phyloP scores from a whole-genome alignment of 1,139 yeast species.

The Nakaseomyces bracarensis region DNA sequence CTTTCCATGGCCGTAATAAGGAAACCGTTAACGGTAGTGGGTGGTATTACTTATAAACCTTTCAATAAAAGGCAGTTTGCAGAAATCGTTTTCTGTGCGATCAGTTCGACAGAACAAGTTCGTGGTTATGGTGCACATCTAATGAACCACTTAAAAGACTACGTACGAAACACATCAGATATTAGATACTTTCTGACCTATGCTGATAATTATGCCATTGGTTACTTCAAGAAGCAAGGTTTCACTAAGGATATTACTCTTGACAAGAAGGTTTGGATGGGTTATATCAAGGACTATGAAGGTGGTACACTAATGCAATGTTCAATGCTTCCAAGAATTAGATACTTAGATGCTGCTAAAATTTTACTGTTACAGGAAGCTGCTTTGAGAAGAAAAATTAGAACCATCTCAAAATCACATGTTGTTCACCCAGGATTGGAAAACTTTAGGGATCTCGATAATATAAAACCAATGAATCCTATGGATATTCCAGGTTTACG shows the following conservation, averaged over 20 bases:
- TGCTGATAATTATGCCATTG: slow-evolving; percentile 98
- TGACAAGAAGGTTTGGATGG: slow-evolving; percentile 90
- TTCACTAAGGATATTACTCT: slow-evolving; percentile 89
- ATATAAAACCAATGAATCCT: slow-evolving; percentile 54
- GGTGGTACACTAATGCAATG: slow-evolving; percentile 99
- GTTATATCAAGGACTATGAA: slow-evolving; percentile 95
- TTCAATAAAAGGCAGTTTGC: slow-evolving; percentile 88
- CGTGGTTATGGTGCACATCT: slow-evolving; percentile 97
- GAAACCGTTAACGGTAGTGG: slow-evolving; percentile 89
- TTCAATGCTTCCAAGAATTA: slow-evolving; percentile 76
- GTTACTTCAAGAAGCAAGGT: slow-evolving; percentile 96
- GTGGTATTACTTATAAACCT: slow-evolving; percentile 95
- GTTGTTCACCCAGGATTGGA: slow-evolving; percentile 75
- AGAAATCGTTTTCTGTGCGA: slow-evolving; percentile 97
- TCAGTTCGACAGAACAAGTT: slow-evolving; percentile 94
- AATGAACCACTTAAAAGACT: slow-evolving; percentile 95
- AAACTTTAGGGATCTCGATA: slow-evolving; percentile 51
- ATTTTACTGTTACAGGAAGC: slow-evolving; percentile 82
- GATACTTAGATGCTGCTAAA: slow-evolving; percentile 85
- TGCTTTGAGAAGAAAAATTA: slow-evolving; percentile 77
- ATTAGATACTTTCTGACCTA: slow-evolving; percentile 85
- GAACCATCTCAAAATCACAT: slow-evolving; percentile 70
- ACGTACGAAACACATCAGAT: slow-evolving; percentile 81
- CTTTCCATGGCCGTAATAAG: slow-evolving; percentile 92
- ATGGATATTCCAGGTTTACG: slow-evolving; percentile 75